Evolutionary conservation across 2,329 filamentous ascomycete genomes (phyloP).

Genomic region (Endoconidiophora polonica): DNA sequence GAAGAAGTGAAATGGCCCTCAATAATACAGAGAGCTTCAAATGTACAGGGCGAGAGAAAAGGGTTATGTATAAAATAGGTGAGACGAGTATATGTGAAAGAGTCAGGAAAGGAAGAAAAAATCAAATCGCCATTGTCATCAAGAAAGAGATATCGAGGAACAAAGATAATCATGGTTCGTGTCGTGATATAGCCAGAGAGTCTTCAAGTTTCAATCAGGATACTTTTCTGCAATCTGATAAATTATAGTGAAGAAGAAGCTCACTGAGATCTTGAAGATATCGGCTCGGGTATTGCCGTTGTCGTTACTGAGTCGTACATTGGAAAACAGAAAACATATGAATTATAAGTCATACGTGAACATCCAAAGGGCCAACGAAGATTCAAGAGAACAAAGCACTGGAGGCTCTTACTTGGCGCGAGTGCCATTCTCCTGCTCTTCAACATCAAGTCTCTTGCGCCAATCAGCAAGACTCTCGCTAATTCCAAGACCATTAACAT

Average conservation of each 20-base stretch:
- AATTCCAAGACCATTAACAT: slow-evolving; percentile 30
- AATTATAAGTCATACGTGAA: not conserved
- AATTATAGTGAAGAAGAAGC: not conserved
- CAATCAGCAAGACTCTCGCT: slow-evolving; percentile 64
- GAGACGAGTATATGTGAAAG: too few relatives aligned
- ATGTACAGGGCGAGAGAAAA: not conserved
- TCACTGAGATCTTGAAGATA: too few relatives aligned
- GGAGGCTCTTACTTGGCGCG: slow-evolving; percentile 13
- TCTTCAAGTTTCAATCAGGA: too few relatives aligned
- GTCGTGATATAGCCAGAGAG: not conserved
- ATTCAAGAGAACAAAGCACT: not conserved
- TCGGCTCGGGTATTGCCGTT: not conserved
- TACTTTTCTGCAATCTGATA: too few relatives aligned
- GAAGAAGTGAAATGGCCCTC: slow-evolving; percentile 1
- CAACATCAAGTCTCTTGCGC: slow-evolving; percentile 56
- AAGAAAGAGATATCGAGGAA: too few relatives aligned
- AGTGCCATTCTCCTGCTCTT: slow-evolving; percentile 22
- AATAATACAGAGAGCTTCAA: too few relatives aligned
- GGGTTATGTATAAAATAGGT: not conserved
- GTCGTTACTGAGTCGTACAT: not conserved
- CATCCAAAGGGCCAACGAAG: not conserved
- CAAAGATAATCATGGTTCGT: too few relatives aligned
- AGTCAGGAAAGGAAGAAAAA: not conserved
- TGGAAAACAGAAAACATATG: not conserved
- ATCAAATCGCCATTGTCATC: not conserved